Percentiles rank a stretch among this genome's conserved stretches.
Conservation (phyloP, 768 basidiomycete genomes). For the Guyanaporus albipodus region DNA sequence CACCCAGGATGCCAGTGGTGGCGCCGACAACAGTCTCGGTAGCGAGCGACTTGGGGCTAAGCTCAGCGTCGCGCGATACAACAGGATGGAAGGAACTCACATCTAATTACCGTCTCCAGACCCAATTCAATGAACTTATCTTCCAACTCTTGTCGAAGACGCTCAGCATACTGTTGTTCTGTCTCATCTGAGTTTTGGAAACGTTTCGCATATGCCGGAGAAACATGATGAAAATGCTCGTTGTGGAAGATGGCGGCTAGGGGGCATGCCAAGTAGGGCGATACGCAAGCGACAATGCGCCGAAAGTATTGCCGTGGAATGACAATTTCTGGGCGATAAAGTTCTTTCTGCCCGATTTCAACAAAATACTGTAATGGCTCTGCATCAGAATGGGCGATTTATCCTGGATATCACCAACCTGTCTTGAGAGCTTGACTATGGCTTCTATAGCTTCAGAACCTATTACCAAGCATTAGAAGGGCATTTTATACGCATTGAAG, state of each 20-base stretch:
- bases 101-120: slow-evolving; percentile 77
- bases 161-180: slow-evolving; percentile 74
- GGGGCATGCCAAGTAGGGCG: slow-evolving; percentile 67
- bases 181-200: slow-evolving; percentile 67
- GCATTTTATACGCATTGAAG: background rate
- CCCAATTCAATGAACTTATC: slow-evolving; percentile 82
- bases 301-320: slow-evolving; percentile 83
- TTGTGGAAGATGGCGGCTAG: slow-evolving; percentile 63
- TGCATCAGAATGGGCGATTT: slow-evolving; percentile 6
- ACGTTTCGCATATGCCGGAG: slow-evolving; percentile 83
- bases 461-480: slow-evolving; percentile 27
- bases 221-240: slow-evolving; percentile 76
- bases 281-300: slow-evolving; percentile 61
- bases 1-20: slow-evolving; percentile 68
- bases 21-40: slow-evolving; percentile 89
- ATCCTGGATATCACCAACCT: slow-evolving; percentile 40
- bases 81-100: slow-evolving; percentile 38
- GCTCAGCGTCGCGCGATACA: background rate
- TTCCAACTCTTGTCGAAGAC: slow-evolving; percentile 77
- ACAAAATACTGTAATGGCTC: slow-evolving; percentile 52
- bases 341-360: slow-evolving; percentile 66
- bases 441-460: slow-evolving; percentile 90
- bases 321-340: slow-evolving; percentile 77
- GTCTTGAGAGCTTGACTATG: slow-evolving; percentile 76
- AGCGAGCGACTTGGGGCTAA: slow-evolving; percentile 52